phyloP scores from a whole-genome alignment of 1,284 basidiomycete genomes.

The Trametes hirsuta region DNA sequence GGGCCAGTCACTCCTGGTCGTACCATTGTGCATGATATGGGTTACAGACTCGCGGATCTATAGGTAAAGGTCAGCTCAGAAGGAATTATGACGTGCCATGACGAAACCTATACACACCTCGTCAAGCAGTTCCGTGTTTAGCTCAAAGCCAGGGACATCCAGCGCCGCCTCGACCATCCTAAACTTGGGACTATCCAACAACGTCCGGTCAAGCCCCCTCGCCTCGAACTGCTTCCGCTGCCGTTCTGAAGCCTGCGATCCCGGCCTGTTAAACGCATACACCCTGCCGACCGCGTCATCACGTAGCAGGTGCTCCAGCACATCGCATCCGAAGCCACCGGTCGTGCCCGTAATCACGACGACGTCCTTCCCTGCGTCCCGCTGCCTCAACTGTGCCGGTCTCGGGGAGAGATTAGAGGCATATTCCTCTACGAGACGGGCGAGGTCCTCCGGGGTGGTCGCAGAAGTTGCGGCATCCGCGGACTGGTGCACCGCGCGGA shows the following conservation, averaged over 20 bases:
- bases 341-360: conserved; percentile 35
- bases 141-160: conserved; percentile 33
- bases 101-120: conserved; percentile 21
- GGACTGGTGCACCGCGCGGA: conserved; percentile 11
- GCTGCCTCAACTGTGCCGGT: background rate
- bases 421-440: conserved; percentile 15
- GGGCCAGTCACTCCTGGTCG: conserved; percentile 3
- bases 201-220: conserved; percentile 33
- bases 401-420: conserved; percentile 10
- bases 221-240: conserved; percentile 34
- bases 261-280: conserved; percentile 27
- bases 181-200: conserved; percentile 35
- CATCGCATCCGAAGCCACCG: conserved; percentile 27
- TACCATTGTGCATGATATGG: conserved; percentile 40
- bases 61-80: too few species aligned
- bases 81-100: too few species aligned
- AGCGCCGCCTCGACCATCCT: conserved; percentile 38
- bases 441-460: conserved; percentile 19
- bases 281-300: conserved; percentile 18
- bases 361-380: conserved; percentile 3
- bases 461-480: conserved; percentile 22
- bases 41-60: conserved; percentile 27
- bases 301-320: conserved; percentile 25
- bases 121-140: conserved; percentile 30
- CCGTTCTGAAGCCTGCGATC: conserved; percentile 22